Percentiles rank a stretch among this genome's conserved stretches.
phyloP scores from a whole-genome alignment of 148 eudicot genomes.

The Rhododendron williamsianum region DNA sequence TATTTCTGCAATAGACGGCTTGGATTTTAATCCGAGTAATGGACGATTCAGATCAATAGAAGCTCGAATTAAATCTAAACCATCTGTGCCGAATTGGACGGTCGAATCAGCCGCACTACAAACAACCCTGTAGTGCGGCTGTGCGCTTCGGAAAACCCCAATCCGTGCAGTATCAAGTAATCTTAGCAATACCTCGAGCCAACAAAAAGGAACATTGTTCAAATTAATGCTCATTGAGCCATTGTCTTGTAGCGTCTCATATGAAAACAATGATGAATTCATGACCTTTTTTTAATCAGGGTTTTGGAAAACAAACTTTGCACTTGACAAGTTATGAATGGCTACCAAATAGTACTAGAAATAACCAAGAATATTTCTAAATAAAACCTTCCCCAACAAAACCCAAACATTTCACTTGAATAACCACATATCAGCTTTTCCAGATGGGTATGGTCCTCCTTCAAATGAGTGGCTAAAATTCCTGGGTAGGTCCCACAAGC shows the following conservation, averaged over 20 bases:
- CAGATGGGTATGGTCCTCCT: slow-evolving; percentile 4
- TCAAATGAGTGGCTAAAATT: slow-evolving; percentile 1
- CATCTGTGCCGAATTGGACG: too few species aligned
- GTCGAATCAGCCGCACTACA: too few species aligned
- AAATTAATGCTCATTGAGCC: not conserved
- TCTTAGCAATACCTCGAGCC: not conserved
- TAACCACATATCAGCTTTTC: not conserved
- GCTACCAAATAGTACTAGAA: not conserved
- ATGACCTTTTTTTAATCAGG: not conserved
- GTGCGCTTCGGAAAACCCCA: too few species aligned
- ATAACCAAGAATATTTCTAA: not conserved
- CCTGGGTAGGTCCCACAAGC: not conserved
- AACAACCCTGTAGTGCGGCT: too few species aligned
- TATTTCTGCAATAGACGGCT: too few species aligned
- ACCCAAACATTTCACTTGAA: not conserved
- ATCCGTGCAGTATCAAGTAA: not conserved
- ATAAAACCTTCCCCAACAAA: not conserved
- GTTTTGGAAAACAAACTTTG: not conserved
- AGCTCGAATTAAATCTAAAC: too few species aligned
- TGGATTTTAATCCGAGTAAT: too few species aligned
- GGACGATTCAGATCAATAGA: too few species aligned
- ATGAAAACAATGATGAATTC: not conserved
- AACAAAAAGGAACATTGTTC: not conserved
- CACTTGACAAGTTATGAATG: not conserved
- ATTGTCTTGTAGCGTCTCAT: not conserved